phyloP scores from a whole-genome alignment of 257 asterid species.

The Avicennia marina region DNA sequence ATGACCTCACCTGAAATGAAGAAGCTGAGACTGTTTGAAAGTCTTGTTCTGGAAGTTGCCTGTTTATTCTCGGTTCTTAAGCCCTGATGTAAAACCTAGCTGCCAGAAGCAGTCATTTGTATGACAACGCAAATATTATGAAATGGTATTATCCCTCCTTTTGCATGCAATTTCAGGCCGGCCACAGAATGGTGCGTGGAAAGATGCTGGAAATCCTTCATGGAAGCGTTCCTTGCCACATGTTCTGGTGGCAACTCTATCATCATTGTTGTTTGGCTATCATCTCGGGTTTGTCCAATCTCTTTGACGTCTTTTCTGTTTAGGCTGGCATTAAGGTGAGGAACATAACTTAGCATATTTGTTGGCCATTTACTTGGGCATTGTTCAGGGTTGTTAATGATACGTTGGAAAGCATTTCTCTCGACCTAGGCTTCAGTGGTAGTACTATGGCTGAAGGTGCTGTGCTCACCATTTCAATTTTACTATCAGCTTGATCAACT shows the following conservation, averaged over 20 bases:
- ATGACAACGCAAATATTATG: too few relatives aligned
- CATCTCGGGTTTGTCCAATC: constrained; percentile 75
- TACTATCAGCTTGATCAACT: constrained; percentile 1
- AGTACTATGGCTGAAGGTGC: constrained; percentile 89
- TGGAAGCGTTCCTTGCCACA: constrained; percentile 91
- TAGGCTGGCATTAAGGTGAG: constrained; percentile 2
- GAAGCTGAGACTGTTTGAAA: neutral
- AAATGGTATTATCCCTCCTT: neutral
- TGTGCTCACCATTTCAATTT: constrained; percentile 13
- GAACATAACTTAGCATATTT: constrained; percentile 8
- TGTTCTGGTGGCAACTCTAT: constrained; percentile 73
- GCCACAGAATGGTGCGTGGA: constrained; percentile 29
- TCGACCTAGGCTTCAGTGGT: constrained; percentile 81
- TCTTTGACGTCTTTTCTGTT: constrained; percentile 18
- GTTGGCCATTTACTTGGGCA: constrained; percentile 18
- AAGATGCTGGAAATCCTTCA: constrained; percentile 64
- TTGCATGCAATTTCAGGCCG: constrained; percentile 36
- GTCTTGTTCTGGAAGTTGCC: neutral
- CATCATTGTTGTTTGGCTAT: constrained; percentile 88
- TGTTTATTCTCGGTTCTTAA: constrained; percentile 1
- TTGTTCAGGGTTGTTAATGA: constrained; percentile 80
- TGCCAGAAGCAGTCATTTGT: too few relatives aligned
- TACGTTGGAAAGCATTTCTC: constrained; percentile 84
- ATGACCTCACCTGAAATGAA: neutral
- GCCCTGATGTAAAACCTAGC: constrained; percentile 1